Percentiles rank a stretch among this genome's conserved stretches.
Evolutionary conservation across 106 monocot genomes (phyloP).

Genomic region (Ottelia alismoides): DNA sequence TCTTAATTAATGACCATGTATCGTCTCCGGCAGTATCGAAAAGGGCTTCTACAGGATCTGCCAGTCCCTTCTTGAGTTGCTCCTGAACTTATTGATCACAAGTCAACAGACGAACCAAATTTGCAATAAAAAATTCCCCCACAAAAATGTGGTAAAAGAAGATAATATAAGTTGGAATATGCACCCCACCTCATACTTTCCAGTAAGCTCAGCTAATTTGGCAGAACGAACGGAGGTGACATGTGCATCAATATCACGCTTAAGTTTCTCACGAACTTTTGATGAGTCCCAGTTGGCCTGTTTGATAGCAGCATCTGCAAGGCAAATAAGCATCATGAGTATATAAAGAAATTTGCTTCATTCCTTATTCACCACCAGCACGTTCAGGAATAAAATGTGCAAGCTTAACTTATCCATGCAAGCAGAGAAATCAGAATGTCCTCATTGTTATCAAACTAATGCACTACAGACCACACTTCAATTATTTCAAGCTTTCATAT

Average conservation of each 20-base stretch:
- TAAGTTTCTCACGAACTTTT: slow-evolving; percentile 68
- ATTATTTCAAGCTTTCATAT: no score
- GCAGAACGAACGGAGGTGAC: slow-evolving; percentile 46
- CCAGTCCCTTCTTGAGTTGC: slow-evolving; percentile 48
- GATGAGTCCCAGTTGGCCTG: slow-evolving; percentile 76
- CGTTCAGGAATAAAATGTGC: no score
- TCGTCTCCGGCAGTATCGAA: slow-evolving; percentile 71
- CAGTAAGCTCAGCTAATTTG: slow-evolving; percentile 66
- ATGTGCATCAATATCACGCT: slow-evolving; percentile 72
- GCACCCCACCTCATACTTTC: slow-evolving; percentile 60
- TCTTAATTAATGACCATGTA: slow-evolving; percentile 78
- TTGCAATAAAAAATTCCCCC: no score
- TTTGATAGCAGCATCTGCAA: slow-evolving; percentile 62
- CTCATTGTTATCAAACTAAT: no score
- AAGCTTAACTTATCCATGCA: no score
- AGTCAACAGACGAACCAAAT: no score
- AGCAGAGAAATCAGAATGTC: no score
- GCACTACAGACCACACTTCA: no score
- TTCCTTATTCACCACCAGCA: no score
- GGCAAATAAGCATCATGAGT: neutral
- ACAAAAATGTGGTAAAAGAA: no score
- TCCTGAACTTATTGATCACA: slow-evolving; percentile 21
- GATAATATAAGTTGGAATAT: no score
- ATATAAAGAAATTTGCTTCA: no score
- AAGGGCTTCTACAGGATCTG: slow-evolving; percentile 82